Percentiles rank a stretch among this genome's conserved stretches.
phyloP scores from a whole-genome alignment of 1,284 basidiomycete species.

The Ceratobasidium sp. region DNA sequence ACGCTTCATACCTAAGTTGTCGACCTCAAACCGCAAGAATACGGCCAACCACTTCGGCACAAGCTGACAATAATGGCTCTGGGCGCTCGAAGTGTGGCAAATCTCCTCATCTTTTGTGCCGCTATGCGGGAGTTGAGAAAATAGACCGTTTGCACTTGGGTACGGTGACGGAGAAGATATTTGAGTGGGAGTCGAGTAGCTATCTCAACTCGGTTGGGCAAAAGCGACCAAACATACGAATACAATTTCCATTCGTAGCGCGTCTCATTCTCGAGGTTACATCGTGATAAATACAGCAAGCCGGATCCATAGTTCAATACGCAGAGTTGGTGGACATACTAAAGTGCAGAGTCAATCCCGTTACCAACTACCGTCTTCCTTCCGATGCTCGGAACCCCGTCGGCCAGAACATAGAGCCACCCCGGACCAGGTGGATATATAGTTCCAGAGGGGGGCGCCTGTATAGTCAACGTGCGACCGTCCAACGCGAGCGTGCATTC shows the following conservation, averaged over 20 bases:
- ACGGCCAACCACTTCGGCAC: not conserved
- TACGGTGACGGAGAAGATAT: not conserved
- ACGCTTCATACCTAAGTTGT: slow-evolving; percentile 16
- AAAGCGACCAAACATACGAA: not conserved
- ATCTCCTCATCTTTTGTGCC: not conserved
- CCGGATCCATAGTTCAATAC: not conserved
- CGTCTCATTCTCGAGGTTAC: not conserved
- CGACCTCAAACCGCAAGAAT: not conserved
- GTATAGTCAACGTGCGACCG: slow-evolving; percentile 56
- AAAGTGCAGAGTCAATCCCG: slow-evolving; percentile 62
- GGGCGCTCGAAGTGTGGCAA: not conserved
- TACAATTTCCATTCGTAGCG: not conserved
- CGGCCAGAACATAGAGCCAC: slow-evolving; percentile 72
- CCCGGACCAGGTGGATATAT: slow-evolving; percentile 80
- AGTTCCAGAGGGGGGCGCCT: slow-evolving; percentile 62
- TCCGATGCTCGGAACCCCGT: slow-evolving; percentile 72
- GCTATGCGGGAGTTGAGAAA: slow-evolving; percentile 13
- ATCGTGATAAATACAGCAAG: not conserved
- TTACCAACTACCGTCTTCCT: slow-evolving; percentile 73
- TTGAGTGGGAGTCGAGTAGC: not conserved
- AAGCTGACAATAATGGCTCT: not conserved
- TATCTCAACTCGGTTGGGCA: slow-evolving; percentile 16
- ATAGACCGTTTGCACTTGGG: not conserved
- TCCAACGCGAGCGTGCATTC: slow-evolving; percentile 50
- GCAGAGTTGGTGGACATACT: slow-evolving; percentile 41